A percentile compares a stretch with the other conserved stretches of the same genome.
Evolutionary conservation across 305 asterid species (phyloP).

Genomic region (Coffea humblotiana): DNA sequence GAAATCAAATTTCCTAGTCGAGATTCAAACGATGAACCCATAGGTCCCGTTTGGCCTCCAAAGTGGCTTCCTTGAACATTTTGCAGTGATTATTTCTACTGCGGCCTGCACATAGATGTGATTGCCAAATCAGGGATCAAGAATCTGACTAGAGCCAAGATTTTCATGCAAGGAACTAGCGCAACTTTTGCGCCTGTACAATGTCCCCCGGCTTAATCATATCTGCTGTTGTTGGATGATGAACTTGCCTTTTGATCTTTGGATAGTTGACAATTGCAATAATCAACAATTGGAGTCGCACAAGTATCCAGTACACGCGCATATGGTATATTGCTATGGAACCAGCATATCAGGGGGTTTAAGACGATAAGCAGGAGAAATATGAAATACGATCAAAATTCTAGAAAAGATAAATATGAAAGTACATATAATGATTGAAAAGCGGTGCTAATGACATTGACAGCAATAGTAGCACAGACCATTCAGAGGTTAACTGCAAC

Average conservation of each 20-base stretch:
- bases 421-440: not conserved
- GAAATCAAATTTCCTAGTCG: not conserved
- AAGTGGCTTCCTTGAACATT: not conserved
- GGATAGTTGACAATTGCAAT: not conserved
- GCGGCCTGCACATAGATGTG: not conserved
- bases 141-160: not conserved
- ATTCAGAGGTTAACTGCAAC: not conserved
- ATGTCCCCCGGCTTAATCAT: not conserved
- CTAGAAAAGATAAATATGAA: not conserved
- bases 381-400: not conserved
- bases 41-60: not conserved
- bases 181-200: not conserved
- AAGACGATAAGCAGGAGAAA: not conserved
- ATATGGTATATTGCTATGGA: not conserved
- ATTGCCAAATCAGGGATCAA: not conserved
- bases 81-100: not conserved
- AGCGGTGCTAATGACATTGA: not conserved
- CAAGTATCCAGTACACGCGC: not conserved
- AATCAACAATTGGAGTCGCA: not conserved
- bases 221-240: not conserved
- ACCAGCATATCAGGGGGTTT: not conserved
- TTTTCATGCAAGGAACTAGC: not conserved
- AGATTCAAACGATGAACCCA: not conserved
- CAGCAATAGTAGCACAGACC: not conserved
- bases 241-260: not conserved